Percentiles rank a stretch among this genome's conserved stretches.
phyloP scores from a whole-genome alignment of 331 rosid species.

The Rhamnella rubrinervis region DNA sequence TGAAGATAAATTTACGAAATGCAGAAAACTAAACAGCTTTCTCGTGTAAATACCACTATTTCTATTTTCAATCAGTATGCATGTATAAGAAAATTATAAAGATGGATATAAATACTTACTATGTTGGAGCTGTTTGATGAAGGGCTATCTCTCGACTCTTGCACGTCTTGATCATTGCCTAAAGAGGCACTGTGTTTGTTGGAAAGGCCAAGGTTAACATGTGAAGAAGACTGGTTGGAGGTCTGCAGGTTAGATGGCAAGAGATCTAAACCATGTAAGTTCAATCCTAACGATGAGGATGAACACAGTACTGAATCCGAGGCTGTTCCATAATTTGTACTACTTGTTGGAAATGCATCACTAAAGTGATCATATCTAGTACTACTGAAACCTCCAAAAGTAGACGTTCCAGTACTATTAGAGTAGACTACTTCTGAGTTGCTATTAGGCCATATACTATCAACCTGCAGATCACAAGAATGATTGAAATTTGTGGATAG shows the following conservation, averaged over 20 bases:
- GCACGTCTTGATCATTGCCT: conserved; percentile 30
- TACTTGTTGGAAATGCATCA: conserved; percentile 22
- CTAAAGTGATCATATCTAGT: conserved; percentile 15
- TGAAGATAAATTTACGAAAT: too few relatives aligned
- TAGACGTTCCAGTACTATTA: background rate
- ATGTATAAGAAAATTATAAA: too few relatives aligned
- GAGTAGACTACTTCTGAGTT: background rate
- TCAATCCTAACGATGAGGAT: conserved; percentile 36
- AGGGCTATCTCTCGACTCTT: conserved; percentile 34
- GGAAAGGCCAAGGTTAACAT: conserved; percentile 25
- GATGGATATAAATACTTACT: conserved; percentile 14
- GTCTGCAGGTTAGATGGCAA: conserved; percentile 25
- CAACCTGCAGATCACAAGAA: background rate
- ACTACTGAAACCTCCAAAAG: conserved; percentile 22
- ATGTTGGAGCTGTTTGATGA: conserved; percentile 54
- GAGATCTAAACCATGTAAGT: conserved; percentile 35
- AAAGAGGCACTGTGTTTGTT: conserved; percentile 17
- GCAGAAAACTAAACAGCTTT: too few relatives aligned
- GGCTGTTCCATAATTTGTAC: background rate
- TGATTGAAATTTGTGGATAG: conserved; percentile 1
- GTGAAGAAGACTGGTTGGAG: conserved; percentile 15
- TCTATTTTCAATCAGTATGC: too few relatives aligned
- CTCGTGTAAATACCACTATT: too few relatives aligned
- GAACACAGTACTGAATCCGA: conserved; percentile 26
- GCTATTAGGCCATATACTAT: conserved; percentile 17